Conservation (phyloP, 306 rosid genomes). For the Cucurbita moschata region DNA sequence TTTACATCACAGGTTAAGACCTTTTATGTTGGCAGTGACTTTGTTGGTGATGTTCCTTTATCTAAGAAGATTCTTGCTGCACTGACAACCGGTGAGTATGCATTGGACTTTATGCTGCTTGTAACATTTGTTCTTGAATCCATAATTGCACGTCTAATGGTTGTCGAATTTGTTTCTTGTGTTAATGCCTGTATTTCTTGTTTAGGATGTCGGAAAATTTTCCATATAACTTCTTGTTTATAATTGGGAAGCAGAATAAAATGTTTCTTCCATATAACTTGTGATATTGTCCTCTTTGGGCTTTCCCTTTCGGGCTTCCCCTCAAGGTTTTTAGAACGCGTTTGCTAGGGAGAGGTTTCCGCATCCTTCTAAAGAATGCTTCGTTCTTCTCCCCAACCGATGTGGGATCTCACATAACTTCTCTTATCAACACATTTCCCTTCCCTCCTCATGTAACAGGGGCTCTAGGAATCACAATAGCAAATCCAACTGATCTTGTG, state of each 20-base stretch:
- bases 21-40: slow-evolving; percentile 66
- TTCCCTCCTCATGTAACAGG: slow-evolving; percentile 26
- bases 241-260: neutral
- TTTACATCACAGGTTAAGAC: slow-evolving; percentile 51
- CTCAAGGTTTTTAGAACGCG: too few relatives aligned
- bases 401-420: too few relatives aligned
- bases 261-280: neutral
- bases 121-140: neutral
- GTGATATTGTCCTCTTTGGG: too few relatives aligned
- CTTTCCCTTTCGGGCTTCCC: too few relatives aligned
- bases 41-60: slow-evolving; percentile 84
- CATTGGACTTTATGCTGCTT: neutral
- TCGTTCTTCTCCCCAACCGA: too few relatives aligned
- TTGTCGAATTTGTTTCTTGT: neutral
- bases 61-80: slow-evolving; percentile 85
- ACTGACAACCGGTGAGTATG: slow-evolving; percentile 66
- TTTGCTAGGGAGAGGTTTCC: too few relatives aligned
- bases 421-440: neutral
- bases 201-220: neutral
- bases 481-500: slow-evolving; percentile 96
- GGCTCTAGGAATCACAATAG: slow-evolving; percentile 64
- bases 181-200: neutral
- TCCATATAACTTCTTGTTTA: neutral
- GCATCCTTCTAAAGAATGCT: too few relatives aligned
- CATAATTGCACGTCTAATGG: neutral